Evolutionary conservation across 2,329 filamentous ascomycete species (phyloP).

Genomic region (Ophiostoma angusticollis): DNA sequence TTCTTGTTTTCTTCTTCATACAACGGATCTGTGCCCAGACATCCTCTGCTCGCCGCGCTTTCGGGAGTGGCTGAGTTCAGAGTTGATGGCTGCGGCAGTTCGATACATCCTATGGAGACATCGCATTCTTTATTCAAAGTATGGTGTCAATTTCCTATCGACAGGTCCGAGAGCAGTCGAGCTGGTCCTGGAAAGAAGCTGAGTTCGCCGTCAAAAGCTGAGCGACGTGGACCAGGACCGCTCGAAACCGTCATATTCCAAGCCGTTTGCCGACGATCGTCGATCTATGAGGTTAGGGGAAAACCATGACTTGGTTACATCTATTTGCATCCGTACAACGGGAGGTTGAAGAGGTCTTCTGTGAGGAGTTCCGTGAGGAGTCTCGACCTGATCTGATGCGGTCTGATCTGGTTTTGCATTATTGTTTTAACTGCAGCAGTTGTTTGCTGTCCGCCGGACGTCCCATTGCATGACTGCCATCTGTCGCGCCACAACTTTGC

Average conservation of each 20-base stretch:
- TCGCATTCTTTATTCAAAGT: slow-evolving; percentile 30
- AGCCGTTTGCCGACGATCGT: slow-evolving; percentile 80
- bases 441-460: background rate
- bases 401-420: no score
- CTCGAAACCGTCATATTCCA: slow-evolving; percentile 73
- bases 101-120: slow-evolving; percentile 73
- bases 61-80: slow-evolving; percentile 38
- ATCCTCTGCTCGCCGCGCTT: slow-evolving; percentile 46
- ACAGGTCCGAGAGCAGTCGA: slow-evolving; percentile 81
- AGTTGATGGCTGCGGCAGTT: slow-evolving; percentile 74
- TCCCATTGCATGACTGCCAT: no score
- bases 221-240: slow-evolving; percentile 47
- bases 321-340: no score
- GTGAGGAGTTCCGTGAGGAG: no score
- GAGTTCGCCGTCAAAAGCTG: slow-evolving; percentile 56
- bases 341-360: no score
- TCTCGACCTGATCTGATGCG: no score
- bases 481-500: background rate
- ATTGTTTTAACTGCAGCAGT: no score
- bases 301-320: slow-evolving; percentile 76
- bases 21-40: slow-evolving; percentile 74
- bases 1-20: slow-evolving; percentile 22
- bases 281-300: slow-evolving; percentile 76
- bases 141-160: slow-evolving; percentile 88
- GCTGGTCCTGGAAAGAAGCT: slow-evolving; percentile 38